Conservation (phyloP, 2,329 filamentous ascomycete genomes). For the Escovopsis sp. region DNA sequence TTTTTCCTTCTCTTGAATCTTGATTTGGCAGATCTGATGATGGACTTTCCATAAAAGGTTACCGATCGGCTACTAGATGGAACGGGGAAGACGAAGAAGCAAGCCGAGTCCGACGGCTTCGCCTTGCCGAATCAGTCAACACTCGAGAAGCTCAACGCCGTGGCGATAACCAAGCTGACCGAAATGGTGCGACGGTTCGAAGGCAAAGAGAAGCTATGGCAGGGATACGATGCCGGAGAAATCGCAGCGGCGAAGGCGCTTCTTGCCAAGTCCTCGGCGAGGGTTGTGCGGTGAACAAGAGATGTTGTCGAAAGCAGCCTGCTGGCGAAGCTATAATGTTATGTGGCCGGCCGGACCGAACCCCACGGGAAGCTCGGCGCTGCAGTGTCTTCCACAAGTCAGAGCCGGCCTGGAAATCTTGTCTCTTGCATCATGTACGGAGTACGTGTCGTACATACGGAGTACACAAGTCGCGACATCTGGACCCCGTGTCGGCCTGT, state of each 20-base stretch:
- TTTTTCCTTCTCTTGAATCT: background rate
- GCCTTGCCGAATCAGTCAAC: conserved; percentile 41
- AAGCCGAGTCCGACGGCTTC: conserved; percentile 33
- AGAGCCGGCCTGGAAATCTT: too few relatives aligned
- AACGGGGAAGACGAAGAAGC: conserved; percentile 27
- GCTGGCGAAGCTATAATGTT: background rate
- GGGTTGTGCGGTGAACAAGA: conserved; percentile 25
- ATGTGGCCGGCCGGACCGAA: too few relatives aligned
- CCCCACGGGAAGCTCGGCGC: too few relatives aligned
- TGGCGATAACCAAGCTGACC: conserved; percentile 58
- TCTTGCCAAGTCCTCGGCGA: conserved; percentile 37
- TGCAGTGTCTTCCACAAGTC: too few relatives aligned
- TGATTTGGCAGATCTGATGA: too few relatives aligned
- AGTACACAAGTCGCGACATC: background rate
- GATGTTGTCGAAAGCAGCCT: too few relatives aligned
- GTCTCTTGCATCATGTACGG: too few relatives aligned
- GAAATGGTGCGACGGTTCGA: conserved; percentile 58
- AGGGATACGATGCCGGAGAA: conserved; percentile 58
- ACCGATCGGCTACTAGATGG: conserved; percentile 35
- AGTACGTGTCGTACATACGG: too few relatives aligned
- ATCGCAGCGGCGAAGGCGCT: conserved; percentile 57
- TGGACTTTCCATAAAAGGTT: conserved; percentile 16
- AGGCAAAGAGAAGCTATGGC: conserved; percentile 49
- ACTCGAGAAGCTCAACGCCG: conserved; percentile 53
- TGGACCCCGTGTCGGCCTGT: conserved; percentile 4